Evolutionary conservation across 2,329 filamentous ascomycete genomes (phyloP), one percentile per base, ranked within the genome.

Genomic region (Claviceps lovelessii): DNA sequence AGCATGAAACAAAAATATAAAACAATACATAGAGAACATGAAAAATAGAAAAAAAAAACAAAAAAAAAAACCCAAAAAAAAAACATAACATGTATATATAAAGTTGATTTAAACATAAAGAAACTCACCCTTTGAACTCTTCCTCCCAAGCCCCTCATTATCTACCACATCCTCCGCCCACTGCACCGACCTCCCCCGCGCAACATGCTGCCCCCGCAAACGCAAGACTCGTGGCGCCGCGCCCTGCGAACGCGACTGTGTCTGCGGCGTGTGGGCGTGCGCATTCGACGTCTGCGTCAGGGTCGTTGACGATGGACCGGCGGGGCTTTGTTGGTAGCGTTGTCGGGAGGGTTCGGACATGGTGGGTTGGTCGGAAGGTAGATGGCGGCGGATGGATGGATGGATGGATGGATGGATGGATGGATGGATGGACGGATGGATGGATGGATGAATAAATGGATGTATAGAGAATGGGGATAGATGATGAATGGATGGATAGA

Each of bases 111-210:
- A 23, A 23, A 23, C 23, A 23, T 23, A 23, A 28, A 5, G 23
- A 42, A 47, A 45, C 48, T 1, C 69, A 91, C 89, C 88, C 81
- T 98, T 98, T 19, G 88, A 95, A 60, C 83, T 91, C 73, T 97
- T 98, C 70, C 88, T 87, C 8, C 90, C 90, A 68, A 97, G 78
- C 4, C 89, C 89, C 70, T 98, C 93, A 65, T 98, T 98, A 71
- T 98, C 90, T 3, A 98, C 77, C 7, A 96, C 90, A 64, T 88
- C 86, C 64, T 93, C 88, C 7, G 89, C 89, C 93, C 93, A 98
- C 68, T 87, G 84, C 55, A 98, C 93, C 51, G 81, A 82, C 53
- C 84, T 77, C 19, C 73, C 68, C 31, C 71, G 70, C 0, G 72
- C 62, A 15, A 66, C 62, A 55, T 74, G 72, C 1, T 72, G 73